phyloP scores from a whole-genome alignment of 768 basidiomycete species.

The Tubosaeta brunneosetosa region DNA sequence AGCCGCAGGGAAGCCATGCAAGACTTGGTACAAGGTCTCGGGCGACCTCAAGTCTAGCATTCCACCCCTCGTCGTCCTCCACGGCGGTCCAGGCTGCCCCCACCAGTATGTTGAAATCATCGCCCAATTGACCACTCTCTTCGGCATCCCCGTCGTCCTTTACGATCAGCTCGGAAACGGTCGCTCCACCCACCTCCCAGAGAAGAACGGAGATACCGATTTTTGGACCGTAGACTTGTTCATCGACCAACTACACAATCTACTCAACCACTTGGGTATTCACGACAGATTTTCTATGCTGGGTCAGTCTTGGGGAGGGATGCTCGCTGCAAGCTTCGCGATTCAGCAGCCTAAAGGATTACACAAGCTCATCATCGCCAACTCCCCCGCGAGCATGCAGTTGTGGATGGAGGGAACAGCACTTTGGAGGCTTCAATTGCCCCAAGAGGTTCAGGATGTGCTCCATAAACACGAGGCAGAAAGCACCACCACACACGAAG shows the following conservation, averaged over 20 bases:
- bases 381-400: conserved; percentile 42
- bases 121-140: conserved; percentile 33
- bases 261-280: conserved; percentile 43
- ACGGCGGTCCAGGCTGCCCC: conserved; percentile 48
- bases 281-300: conserved; percentile 38
- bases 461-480: conserved; percentile 44
- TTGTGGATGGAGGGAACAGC: conserved; percentile 37
- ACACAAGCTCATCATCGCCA: conserved; percentile 41
- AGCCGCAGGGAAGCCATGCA: conserved; percentile 29
- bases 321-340: conserved; percentile 41
- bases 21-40: conserved; percentile 42
- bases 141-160: conserved; percentile 44
- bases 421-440: conserved; percentile 33
- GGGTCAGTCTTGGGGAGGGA: conserved; percentile 41
- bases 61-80: conserved; percentile 43
- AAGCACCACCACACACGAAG: conserved; percentile 38
- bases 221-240: conserved; percentile 53
- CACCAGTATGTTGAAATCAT: conserved; percentile 39
- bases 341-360: conserved; percentile 41
- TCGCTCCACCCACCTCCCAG: conserved; percentile 49
- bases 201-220: conserved; percentile 36
- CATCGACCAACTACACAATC: conserved; percentile 46
- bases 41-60: conserved; percentile 34
- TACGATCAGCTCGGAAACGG: conserved; percentile 57
- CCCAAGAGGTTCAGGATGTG: conserved; percentile 36